Evolutionary conservation across 78 protist species (phyloP).

Genomic region (Diacronema lutheri): DNA sequence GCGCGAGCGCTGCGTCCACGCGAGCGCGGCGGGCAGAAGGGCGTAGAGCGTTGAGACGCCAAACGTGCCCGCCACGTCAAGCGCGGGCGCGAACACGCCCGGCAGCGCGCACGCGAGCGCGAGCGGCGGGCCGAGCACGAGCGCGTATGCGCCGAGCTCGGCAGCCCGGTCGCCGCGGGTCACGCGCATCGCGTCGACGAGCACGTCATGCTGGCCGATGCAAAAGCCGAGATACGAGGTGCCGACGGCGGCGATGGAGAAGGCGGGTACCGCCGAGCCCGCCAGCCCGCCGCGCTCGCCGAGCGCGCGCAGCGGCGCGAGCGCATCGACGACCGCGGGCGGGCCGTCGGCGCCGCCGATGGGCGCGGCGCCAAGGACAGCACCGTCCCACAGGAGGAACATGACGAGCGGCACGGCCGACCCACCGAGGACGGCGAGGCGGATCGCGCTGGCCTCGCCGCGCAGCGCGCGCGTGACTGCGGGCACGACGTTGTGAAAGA

Average conservation of each 20-base stretch:
- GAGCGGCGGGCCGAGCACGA: constrained; percentile 7
- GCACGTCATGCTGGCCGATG: not conserved
- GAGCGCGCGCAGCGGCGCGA: not conserved
- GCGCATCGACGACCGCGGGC: not conserved
- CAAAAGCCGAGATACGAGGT: not conserved
- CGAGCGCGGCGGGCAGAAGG: not conserved
- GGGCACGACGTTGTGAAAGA: constrained; percentile 15
- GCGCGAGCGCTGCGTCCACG: not conserved
- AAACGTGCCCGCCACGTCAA: not conserved
- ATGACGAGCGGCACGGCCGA: not conserved
- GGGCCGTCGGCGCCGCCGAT: not conserved
- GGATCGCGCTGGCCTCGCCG: not conserved
- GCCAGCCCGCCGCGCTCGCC: not conserved
- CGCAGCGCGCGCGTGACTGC: not conserved
- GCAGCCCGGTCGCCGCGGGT: not conserved
- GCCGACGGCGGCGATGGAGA: not conserved
- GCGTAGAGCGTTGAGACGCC: not conserved
- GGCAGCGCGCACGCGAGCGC: not conserved
- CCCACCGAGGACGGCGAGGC: not conserved
- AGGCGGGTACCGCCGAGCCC: not conserved
- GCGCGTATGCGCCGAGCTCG: not conserved
- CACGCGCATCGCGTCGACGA: not conserved
- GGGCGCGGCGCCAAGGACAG: not conserved
- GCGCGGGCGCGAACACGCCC: not conserved
- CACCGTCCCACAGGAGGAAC: not conserved